Conservation (phyloP, 495 filamentous ascomycete species). For the Hypoxylon fuscum region DNA sequence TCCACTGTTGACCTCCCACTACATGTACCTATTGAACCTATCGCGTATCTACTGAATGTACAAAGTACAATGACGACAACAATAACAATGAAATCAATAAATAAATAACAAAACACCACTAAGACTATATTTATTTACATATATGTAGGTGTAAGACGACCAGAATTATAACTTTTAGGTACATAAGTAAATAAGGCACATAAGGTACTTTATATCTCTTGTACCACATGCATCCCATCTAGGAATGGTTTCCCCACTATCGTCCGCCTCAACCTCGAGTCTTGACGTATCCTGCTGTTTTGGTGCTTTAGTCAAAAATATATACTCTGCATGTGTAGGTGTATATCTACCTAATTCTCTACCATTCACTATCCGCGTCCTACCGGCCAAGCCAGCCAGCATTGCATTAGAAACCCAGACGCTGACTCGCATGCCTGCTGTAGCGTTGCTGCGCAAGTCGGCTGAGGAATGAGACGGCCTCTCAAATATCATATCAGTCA, state of each 20-base stretch:
- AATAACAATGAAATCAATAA: too few relatives aligned
- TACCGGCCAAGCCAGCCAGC: constrained; percentile 1
- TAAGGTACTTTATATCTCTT: too few relatives aligned
- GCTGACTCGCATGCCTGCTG: constrained; percentile 34
- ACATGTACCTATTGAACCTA: background rate
- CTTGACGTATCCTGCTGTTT: background rate
- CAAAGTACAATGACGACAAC: too few relatives aligned
- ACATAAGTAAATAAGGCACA: too few relatives aligned
- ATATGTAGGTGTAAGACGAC: too few relatives aligned
- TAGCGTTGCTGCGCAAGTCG: constrained; percentile 29
- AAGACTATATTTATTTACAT: too few relatives aligned
- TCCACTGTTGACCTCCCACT: constrained; percentile 17
- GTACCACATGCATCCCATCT: too few relatives aligned
- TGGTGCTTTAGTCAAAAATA: background rate
- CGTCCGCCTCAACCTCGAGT: constrained; percentile 34
- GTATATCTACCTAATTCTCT: too few relatives aligned
- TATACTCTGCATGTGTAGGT: too few relatives aligned
- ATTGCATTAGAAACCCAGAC: constrained; percentile 17
- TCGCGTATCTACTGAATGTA: too few relatives aligned
- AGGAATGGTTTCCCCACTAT: constrained; percentile 40
- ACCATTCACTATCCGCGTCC: constrained; percentile 9
- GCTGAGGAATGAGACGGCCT: constrained; percentile 26
- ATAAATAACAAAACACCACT: too few relatives aligned
- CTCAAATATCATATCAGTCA: constrained; percentile 21
- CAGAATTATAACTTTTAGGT: too few relatives aligned